Evolutionary conservation across 768 basidiomycete genomes (phyloP), one percentile per base, ranked within the genome.

Genomic region (Leccinum fibrillosum): DNA sequence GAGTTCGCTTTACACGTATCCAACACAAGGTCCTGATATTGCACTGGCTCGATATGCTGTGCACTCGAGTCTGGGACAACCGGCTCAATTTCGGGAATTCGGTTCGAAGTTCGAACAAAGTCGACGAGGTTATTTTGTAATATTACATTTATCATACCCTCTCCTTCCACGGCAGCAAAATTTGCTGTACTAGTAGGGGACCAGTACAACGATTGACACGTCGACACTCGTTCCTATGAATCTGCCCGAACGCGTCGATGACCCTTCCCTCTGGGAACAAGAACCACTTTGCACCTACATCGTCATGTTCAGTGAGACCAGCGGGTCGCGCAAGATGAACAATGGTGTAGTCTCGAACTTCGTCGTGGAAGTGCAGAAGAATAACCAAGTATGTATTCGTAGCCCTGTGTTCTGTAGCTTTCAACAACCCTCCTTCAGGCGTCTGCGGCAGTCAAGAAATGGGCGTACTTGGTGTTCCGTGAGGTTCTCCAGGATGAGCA

Each of bases 211-310:
- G 15, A 5, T 17, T 17, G 35, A 17, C 35, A 17, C 37, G 37
- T n/a, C 37, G 28, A 49, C 8, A 25, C 32, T 19, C 51, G 21
- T 32, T 9, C 4, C 51, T 25, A 69, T 69, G 68, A 60, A 70
- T 54, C 53, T 55, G 28, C 70, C 63, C 2, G 1, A 15, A n/a
- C 8, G 10, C 7, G 26, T 57, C 34, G n/a, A 66, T 8, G 72
- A 71, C 21, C 30, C 39, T 6, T 69, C 64, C 26, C 62, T 72
- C 57, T 21, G 64, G 23, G 1, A 59, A 4, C 54, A 72, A 11
- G 69, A 67, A 47, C 70, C 63, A 26, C 59, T 73, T 30, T 7
- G 49, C 32, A 45, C 1, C 25, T 8, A 44, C 49, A 30, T 66
- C 49, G 0, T 50, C 23, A 10, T 62, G n/a, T 5, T 32, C 30